These are phyloP conservation scores for Tricholoma hemisulphureum DNA, from an alignment of 768 basidiomycete species.

Conservation along the genomic window DNA sequence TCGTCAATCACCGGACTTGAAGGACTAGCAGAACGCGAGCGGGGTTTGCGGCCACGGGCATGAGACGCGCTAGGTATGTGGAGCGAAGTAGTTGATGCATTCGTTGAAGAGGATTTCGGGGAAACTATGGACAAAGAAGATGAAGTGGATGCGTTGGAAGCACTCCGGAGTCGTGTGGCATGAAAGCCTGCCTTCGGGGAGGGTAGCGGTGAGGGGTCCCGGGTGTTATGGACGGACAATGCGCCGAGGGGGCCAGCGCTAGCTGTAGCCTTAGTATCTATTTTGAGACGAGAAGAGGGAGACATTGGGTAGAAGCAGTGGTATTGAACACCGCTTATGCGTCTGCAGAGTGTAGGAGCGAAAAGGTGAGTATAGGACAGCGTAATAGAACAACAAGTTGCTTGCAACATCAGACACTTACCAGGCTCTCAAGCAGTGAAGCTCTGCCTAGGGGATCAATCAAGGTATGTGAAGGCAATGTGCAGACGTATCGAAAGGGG, in stretches of 20 bases:
- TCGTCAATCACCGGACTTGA: conserved; percentile 46
- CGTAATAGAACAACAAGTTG: neutral
- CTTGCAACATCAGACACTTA: neutral
- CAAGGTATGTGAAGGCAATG: neutral
- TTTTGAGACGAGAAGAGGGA: conserved; percentile 43
- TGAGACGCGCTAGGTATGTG: conserved; percentile 32
- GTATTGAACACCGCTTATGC: neutral
- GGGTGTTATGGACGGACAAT: conserved; percentile 23
- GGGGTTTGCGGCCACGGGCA: conserved; percentile 15
- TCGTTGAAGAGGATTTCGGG: conserved; percentile 54
- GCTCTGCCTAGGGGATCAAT: neutral
- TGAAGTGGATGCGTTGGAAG: conserved; percentile 54
- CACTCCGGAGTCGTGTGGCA: conserved; percentile 42
- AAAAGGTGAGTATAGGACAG: too few relatives aligned
- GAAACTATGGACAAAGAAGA: conserved; percentile 58
- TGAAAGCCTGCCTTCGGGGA: conserved; percentile 34
- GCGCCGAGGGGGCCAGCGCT: conserved; percentile 31
- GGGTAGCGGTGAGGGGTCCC: conserved; percentile 30
- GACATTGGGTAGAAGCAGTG: conserved; percentile 35
- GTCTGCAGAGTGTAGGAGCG: neutral
- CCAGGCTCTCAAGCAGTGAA: neutral
- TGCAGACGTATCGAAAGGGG: too few relatives aligned
- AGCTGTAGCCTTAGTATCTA: conserved; percentile 44
- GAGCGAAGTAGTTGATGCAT: conserved; percentile 52
- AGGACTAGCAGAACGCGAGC: conserved; percentile 41